Evolutionary conservation across 176 grass and related monocot genomes (phyloP).

Genomic region (Raddia guianensis): DNA sequence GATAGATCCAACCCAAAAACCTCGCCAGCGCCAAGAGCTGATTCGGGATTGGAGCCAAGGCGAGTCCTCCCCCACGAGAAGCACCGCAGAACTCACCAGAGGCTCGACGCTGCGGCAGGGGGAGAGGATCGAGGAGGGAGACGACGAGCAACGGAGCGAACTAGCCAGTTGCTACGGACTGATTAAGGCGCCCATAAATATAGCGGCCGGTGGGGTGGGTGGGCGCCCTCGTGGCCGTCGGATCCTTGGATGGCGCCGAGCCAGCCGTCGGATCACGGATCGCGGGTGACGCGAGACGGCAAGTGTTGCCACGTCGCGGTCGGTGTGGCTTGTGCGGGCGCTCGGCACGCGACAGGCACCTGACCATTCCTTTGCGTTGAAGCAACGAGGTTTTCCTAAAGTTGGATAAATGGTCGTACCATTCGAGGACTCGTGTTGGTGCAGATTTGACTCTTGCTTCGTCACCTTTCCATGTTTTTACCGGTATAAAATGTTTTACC

Average conservation of each 20-base stretch:
- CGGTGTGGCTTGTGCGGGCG: not conserved
- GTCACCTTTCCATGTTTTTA: too few relatives aligned
- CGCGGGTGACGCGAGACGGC: too few relatives aligned
- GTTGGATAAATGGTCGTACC: too few relatives aligned
- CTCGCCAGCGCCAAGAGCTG: not conserved
- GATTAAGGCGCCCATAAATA: conserved; percentile 20
- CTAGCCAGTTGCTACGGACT: not conserved
- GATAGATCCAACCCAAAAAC: conserved; percentile 27
- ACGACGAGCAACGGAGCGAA: not conserved
- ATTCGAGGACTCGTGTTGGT: too few relatives aligned
- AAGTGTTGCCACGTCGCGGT: not conserved
- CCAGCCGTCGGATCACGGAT: conserved; percentile 22
- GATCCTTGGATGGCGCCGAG: not conserved
- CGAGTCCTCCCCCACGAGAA: conserved; percentile 39
- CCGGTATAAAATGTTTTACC: too few relatives aligned
- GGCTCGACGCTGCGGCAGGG: not conserved
- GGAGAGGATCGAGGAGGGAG: too few relatives aligned
- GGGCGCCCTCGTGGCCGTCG: not conserved
- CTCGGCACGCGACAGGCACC: not conserved
- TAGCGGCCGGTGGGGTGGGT: not conserved
- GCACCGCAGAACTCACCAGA: conserved; percentile 46
- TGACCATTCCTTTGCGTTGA: conserved; percentile 38
- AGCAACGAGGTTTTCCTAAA: not conserved
- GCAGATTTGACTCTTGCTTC: too few relatives aligned
- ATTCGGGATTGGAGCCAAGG: not conserved